Evolutionary conservation across 768 basidiomycete genomes (phyloP), one percentile per base, ranked within the genome.

Genomic region (Auricularia sp.): DNA sequence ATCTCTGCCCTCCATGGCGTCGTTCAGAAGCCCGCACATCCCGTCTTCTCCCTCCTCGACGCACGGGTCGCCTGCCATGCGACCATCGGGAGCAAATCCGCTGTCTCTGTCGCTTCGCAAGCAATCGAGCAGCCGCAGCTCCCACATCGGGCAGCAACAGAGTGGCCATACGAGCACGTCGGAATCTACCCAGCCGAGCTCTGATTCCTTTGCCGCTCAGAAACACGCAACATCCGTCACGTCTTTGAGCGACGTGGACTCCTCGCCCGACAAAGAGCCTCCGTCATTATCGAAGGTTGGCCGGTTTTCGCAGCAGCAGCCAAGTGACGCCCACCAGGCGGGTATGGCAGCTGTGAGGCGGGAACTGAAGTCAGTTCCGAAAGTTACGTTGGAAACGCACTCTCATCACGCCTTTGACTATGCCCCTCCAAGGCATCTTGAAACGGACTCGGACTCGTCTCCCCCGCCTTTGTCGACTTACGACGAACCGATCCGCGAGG

Each of bases 401-500:
- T 33, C 29, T 4, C 6, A 14, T 7, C 60, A 63, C 62, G 66
- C 70, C 39, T 78, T 83, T 68, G 83, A 88, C 67, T 87, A 85
- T 71, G 83, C 83, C 68, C 76, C 80, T 62, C 90, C 90, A 18
- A 78, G 90, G 42, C 75, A 76, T 64, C 75, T 90, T 64, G 85
- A 89, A 70, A 73, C 71, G 51, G 54, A 14, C 16, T 8, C 21
- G 64, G 69, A 72, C 44, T 66, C 64, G 51, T 83, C 83, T 12
- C 90, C 92, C 3, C 80, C 80, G 18, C 76, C 79, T 56, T 74
- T 91, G 66, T 85, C 84, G 54, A 78, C 79, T 42, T 85, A 87
- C 67, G 80, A 82, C 36, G 88, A 92, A 59, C 96, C 96, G 3
- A 83, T 97, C 47, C 85, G 82, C 72, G 82, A 85, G 63, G 83